Conservation (phyloP, 352 stramenopile genomes). For the Pelagophyceae sp. region DNA sequence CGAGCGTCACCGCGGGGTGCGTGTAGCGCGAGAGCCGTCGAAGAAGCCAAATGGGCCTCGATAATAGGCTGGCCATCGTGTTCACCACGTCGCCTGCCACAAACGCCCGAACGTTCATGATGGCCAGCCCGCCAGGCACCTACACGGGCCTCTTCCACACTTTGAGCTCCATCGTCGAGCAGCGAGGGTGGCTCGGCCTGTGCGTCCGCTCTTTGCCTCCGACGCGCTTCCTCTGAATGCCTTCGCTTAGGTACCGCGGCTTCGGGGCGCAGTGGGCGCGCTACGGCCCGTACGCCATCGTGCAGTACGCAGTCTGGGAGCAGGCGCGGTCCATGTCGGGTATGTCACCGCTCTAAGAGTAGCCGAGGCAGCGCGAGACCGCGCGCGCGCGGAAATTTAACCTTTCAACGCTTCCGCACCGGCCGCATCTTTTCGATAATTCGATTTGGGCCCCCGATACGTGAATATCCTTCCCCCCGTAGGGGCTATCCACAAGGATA, state of each 20-base stretch:
- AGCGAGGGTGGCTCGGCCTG: conserved; percentile 19
- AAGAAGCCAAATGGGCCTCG: too few species aligned
- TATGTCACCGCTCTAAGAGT: conserved; percentile 4
- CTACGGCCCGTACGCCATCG: conserved; percentile 25
- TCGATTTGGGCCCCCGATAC: too few species aligned
- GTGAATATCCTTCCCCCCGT: too few species aligned
- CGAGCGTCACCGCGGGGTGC: conserved; percentile 17
- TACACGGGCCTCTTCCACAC: conserved; percentile 23
- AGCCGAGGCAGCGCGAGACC: too few species aligned
- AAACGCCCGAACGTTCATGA: conserved; percentile 22
- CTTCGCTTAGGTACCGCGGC: too few species aligned
- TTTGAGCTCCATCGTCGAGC: conserved; percentile 14
- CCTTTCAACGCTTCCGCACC: too few species aligned
- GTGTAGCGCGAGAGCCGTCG: too few species aligned
- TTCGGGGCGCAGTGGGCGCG: conserved; percentile 26
- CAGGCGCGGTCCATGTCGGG: not conserved
- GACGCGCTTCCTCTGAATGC: too few species aligned
- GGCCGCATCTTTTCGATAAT: too few species aligned
- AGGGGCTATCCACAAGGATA: too few species aligned
- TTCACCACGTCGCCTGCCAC: conserved; percentile 23
- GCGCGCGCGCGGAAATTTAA: too few species aligned
- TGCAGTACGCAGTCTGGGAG: conserved; percentile 27
- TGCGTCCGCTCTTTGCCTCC: too few species aligned
- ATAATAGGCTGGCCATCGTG: conserved; percentile 21
- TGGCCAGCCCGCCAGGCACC: not conserved